These are phyloP conservation scores for Auricularia sp. DNA, from an alignment of 768 basidiomycete genomes.

Conservation along the genomic window DNA sequence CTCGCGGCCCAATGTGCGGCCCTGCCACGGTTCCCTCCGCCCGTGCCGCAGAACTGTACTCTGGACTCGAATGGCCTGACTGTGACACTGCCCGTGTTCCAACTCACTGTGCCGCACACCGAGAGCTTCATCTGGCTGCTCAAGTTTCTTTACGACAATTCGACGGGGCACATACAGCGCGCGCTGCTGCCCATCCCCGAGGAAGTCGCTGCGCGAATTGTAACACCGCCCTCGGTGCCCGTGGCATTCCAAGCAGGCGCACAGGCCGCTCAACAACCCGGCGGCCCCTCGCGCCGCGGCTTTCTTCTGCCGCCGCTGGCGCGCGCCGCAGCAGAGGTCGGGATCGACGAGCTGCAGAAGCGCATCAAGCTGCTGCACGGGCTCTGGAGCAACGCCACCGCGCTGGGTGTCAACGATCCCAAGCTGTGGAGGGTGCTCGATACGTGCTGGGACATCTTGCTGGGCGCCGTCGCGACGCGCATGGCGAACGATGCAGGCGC, in stretches of 20 bases:
- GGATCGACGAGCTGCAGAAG: neutral
- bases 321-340: neutral
- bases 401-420: conserved; percentile 39
- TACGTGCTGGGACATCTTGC: conserved; percentile 37
- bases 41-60: neutral
- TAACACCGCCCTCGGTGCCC: neutral
- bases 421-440: conserved; percentile 39
- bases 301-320: neutral
- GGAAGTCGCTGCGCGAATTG: neutral
- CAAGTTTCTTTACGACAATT: neutral
- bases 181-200: neutral
- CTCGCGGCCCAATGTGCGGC: neutral
- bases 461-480: conserved; percentile 11
- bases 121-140: neutral
- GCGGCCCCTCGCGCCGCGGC: neutral
- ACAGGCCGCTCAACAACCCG: neutral
- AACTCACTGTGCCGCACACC: neutral
- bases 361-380: conserved; percentile 18
- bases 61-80: neutral
- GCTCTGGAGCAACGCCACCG: conserved; percentile 40
- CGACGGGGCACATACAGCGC: neutral
- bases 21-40: neutral
- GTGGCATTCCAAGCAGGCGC: neutral
- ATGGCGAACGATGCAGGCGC: neutral
- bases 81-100: neutral